These are phyloP conservation scores for Geosiphon pyriformis DNA, from an alignment of 192 early-diverging fungal genomes.

Conservation along the genomic window DNA sequence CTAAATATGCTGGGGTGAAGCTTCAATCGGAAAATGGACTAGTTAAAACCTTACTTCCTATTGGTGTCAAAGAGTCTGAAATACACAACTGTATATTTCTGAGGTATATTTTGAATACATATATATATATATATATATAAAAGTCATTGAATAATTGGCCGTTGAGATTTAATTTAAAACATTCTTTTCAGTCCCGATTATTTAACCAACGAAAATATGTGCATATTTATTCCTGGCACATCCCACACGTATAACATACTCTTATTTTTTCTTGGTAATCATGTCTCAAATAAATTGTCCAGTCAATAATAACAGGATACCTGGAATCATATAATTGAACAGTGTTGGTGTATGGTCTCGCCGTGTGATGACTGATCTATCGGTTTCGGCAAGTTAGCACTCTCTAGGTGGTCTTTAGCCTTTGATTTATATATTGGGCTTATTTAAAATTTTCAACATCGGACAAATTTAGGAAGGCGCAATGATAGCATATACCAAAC, in stretches of 20 bases:
- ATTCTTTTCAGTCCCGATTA: slow-evolving; percentile 16
- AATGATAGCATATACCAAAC: slow-evolving; percentile 17
- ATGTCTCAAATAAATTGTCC: background rate
- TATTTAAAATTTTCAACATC: background rate
- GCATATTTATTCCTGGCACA: slow-evolving; percentile 20
- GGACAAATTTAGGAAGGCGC: slow-evolving; percentile 11
- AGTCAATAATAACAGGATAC: too few species aligned
- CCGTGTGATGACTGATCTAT: slow-evolving; percentile 3
- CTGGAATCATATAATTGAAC: background rate
- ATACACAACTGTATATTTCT: slow-evolving; percentile 18
- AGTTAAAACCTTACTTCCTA: background rate
- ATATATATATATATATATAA: background rate
- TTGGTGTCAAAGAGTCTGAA: background rate
- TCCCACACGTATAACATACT: slow-evolving; percentile 1
- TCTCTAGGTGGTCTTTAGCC: slow-evolving; percentile 3
- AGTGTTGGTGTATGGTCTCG: slow-evolving; percentile 18
- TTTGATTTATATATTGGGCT: background rate
- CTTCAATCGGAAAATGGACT: slow-evolving; percentile 1
- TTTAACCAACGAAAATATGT: slow-evolving; percentile 12
- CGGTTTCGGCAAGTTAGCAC: background rate
- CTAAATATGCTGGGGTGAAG: background rate
- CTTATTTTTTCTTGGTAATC: background rate
- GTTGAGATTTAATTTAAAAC: background rate
- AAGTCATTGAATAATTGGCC: background rate
- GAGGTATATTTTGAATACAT: background rate